phyloP scores from a whole-genome alignment of 352 stramenopile species.

The Elongisporangium undulatum region DNA sequence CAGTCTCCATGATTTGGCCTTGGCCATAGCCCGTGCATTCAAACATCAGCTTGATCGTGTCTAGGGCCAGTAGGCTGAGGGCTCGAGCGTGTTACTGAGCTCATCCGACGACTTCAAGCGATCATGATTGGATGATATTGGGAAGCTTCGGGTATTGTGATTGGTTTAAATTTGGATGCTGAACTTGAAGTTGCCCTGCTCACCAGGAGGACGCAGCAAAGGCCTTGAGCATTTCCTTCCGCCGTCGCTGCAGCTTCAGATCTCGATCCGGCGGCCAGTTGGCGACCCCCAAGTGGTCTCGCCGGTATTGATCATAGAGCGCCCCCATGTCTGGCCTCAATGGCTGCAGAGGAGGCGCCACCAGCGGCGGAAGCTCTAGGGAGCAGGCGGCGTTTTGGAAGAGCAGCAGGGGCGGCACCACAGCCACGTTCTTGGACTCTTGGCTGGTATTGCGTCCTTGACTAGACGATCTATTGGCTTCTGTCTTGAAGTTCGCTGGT shows the following conservation, averaged over 20 bases:
- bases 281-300: constrained; percentile 11
- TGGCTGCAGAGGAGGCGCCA: constrained; percentile 12
- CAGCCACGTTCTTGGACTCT: not conserved
- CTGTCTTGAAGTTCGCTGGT: not conserved
- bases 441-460: not conserved
- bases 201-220: constrained; percentile 24
- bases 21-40: no score
- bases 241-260: constrained; percentile 27
- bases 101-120: no score
- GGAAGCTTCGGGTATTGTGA: no score
- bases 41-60: no score
- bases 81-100: no score
- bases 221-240: constrained; percentile 42
- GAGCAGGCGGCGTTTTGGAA: not conserved
- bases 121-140: no score
- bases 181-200: not conserved
- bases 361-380: not conserved
- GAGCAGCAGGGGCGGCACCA: not conserved
- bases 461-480: constrained; percentile 1
- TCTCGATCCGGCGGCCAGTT: constrained; percentile 20
- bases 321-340: constrained; percentile 4
- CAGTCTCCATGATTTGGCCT: no score
- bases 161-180: no score
- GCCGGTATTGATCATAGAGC: constrained; percentile 21
- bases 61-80: no score